A percentile compares a stretch with the other conserved stretches of the same genome.
phyloP scores from a whole-genome alignment of 2,329 filamentous ascomycete genomes.

The Xylariaceae sp. region DNA sequence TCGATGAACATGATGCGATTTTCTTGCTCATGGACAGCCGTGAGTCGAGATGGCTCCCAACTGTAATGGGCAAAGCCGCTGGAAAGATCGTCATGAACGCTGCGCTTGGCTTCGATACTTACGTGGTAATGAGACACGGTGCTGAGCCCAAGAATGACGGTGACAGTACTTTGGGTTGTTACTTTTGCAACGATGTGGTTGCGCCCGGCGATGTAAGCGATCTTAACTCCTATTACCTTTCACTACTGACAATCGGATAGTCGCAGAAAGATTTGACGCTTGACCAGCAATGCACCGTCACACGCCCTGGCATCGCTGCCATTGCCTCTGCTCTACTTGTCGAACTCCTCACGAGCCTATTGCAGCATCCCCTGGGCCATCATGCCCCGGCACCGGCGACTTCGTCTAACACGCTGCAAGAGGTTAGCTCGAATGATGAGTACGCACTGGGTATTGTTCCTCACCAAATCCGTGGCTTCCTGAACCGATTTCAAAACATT shows the following conservation, averaged over 20 bases:
- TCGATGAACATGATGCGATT: slow-evolving; percentile 82
- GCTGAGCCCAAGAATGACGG: slow-evolving; percentile 52
- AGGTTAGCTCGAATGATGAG: slow-evolving; percentile 47
- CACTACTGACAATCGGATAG: slow-evolving; percentile 42
- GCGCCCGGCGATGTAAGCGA: slow-evolving; percentile 78
- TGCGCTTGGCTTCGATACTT: slow-evolving; percentile 92
- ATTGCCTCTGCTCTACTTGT: slow-evolving; percentile 89
- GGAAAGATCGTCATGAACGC: slow-evolving; percentile 97
- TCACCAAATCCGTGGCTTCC: slow-evolving; percentile 74
- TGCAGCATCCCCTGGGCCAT: slow-evolving; percentile 77
- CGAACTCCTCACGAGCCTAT: slow-evolving; percentile 77
- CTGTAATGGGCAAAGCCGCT: slow-evolving; percentile 87
- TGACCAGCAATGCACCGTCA: slow-evolving; percentile 97
- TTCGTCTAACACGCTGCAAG: slow-evolving; percentile 35
- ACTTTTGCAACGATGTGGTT: slow-evolving; percentile 98
- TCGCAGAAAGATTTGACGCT: slow-evolving; percentile 92
- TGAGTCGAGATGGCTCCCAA: slow-evolving; percentile 92
- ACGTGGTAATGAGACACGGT: slow-evolving; percentile 95
- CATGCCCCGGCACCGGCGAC: slow-evolving; percentile 52
- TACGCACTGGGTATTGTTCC: slow-evolving; percentile 66
- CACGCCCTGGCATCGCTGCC: slow-evolving; percentile 82
- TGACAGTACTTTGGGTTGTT: slow-evolving; percentile 77
- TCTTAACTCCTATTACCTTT: neutral
- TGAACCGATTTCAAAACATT: slow-evolving; percentile 68
- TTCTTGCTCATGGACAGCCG: slow-evolving; percentile 97